These are phyloP conservation scores for Dillenia turbinata DNA, from an alignment of 164 flowering plant species.

Conservation along the genomic window DNA sequence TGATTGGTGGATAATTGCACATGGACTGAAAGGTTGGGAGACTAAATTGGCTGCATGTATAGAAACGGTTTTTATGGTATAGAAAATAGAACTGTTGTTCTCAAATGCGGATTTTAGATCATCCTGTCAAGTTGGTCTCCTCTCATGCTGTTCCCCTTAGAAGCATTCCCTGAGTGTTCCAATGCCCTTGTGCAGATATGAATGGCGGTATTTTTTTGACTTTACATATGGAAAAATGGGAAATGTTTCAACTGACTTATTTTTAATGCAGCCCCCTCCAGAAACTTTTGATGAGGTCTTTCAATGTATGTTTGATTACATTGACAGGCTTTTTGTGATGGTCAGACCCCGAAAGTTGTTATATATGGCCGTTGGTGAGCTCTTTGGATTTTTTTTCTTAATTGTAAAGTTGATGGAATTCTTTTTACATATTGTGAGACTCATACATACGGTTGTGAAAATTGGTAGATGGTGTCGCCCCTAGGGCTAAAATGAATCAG, in stretches of 20 bases:
- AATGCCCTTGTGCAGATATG: too few relatives aligned
- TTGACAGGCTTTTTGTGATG: slow-evolving; percentile 88
- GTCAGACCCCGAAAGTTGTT: slow-evolving; percentile 91
- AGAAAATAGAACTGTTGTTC: too few relatives aligned
- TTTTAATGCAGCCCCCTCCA: slow-evolving; percentile 81
- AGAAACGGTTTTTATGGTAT: too few relatives aligned
- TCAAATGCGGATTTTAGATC: too few relatives aligned
- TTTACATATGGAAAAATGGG: too few relatives aligned
- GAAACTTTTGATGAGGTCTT: slow-evolving; percentile 89
- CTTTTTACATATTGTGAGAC: not conserved
- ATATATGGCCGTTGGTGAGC: slow-evolving; percentile 94
- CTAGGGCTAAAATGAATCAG: slow-evolving; percentile 98
- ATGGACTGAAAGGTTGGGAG: too few relatives aligned
- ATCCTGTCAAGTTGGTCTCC: too few relatives aligned
- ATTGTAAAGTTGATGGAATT: not conserved
- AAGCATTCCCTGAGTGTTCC: too few relatives aligned
- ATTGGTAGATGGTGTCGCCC: slow-evolving; percentile 91
- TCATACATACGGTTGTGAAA: slow-evolving; percentile 3
- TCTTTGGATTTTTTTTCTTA: not conserved
- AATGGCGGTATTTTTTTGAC: too few relatives aligned
- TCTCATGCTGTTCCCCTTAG: too few relatives aligned
- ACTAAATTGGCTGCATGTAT: too few relatives aligned
- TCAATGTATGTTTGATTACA: slow-evolving; percentile 88
- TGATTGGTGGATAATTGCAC: too few relatives aligned
- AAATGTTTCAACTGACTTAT: slow-evolving; percentile 5